Conservation (phyloP, 306 rosid species). For the Pterocarpus santalinus region DNA sequence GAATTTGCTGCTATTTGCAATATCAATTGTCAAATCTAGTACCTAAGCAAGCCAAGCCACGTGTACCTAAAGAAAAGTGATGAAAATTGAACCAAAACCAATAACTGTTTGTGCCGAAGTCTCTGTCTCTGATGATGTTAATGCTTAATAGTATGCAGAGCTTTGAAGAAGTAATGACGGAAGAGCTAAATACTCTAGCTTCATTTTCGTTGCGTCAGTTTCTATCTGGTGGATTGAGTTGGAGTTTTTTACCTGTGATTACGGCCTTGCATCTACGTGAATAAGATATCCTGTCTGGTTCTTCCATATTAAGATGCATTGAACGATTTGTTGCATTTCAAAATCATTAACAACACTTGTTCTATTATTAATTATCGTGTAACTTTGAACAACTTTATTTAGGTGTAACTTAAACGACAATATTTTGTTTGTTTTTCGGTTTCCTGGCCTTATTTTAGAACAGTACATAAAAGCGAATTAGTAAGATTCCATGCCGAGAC, state of each 20-base stretch:
- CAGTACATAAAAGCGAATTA: neutral
- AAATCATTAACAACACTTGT: neutral
- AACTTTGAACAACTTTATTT: slow-evolving; percentile 16
- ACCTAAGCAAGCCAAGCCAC: slow-evolving; percentile 19
- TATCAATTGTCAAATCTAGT: slow-evolving; percentile 11
- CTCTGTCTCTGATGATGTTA: slow-evolving; percentile 3
- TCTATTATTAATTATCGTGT: slow-evolving; percentile 8
- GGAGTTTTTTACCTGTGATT: slow-evolving; percentile 36
- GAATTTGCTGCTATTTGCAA: slow-evolving; percentile 14
- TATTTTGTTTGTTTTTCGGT: neutral
- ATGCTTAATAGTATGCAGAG: neutral
- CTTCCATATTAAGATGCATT: slow-evolving; percentile 21
- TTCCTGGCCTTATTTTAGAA: neutral
- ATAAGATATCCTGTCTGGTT: slow-evolving; percentile 34
- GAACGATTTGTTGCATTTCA: neutral
- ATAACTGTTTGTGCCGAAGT: slow-evolving; percentile 14
- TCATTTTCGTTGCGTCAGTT: slow-evolving; percentile 35
- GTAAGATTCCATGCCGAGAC: neutral
- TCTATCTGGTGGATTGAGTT: slow-evolving; percentile 26
- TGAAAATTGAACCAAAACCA: slow-evolving; percentile 13
- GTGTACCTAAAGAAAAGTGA: slow-evolving; percentile 31
- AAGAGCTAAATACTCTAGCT: slow-evolving; percentile 5
- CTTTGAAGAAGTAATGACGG: slow-evolving; percentile 12
- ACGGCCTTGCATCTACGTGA: slow-evolving; percentile 48
- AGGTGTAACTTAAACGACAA: slow-evolving; percentile 3